Percentiles rank a stretch among this genome's conserved stretches.
Conservation (phyloP, 768 basidiomycete species). For the Daedalea quercina region DNA sequence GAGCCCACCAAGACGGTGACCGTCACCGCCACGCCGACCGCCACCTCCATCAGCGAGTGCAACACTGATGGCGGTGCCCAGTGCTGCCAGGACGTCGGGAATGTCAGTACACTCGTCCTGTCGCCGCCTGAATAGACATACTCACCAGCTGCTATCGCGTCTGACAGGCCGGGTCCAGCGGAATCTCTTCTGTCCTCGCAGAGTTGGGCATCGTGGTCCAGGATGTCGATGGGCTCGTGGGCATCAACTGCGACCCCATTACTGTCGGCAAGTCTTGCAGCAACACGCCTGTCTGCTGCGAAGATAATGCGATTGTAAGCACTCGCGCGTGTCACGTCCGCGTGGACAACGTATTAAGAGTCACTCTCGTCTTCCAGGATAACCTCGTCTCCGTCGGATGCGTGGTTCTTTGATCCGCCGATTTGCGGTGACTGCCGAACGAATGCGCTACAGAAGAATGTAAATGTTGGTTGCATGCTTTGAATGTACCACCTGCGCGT, state of each 20-base stretch:
- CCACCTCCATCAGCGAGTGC: slow-evolving; percentile 4
- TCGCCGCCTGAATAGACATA: no score
- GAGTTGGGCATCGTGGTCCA: slow-evolving; percentile 14
- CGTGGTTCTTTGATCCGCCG: no score
- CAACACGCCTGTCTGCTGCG: slow-evolving; percentile 15
- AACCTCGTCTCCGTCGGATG: slow-evolving; percentile 16
- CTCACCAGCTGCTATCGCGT: no score
- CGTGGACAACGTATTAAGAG: not conserved
- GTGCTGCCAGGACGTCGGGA: slow-evolving; percentile 2
- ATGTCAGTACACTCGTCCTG: no score
- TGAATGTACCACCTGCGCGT: no score
- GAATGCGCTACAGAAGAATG: no score
- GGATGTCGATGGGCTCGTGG: slow-evolving; percentile 12
- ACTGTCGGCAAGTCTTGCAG: slow-evolving; percentile 8
- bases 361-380: slow-evolving; percentile 3
- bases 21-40: slow-evolving; percentile 4
- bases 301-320: slow-evolving; percentile 17
- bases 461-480: no score
- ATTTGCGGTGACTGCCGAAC: no score
- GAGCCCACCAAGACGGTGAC: slow-evolving; percentile 7
- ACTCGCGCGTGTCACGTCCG: no score
- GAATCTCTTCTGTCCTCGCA: slow-evolving; percentile 6
- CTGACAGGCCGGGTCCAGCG: not conserved
- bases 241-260: slow-evolving; percentile 19
- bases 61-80: not conserved